phyloP scores from a whole-genome alignment of 2,329 filamentous ascomycete species.

The Beauveria sp. region DNA sequence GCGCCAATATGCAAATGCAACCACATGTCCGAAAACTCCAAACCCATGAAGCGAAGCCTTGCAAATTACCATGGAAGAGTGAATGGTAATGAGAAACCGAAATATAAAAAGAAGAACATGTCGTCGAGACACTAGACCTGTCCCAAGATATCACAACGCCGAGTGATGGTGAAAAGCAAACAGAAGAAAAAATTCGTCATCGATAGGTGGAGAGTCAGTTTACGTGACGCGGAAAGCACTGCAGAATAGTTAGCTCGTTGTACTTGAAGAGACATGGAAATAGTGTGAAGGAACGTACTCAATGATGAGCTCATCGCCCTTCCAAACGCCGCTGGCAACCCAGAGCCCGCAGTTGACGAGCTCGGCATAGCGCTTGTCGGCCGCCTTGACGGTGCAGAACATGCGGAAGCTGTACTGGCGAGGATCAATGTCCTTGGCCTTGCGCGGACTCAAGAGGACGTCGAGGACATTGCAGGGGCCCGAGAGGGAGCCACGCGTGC shows the following conservation, averaged over 20 bases:
- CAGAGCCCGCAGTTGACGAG: constrained; percentile 43
- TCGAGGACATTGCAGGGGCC: constrained; percentile 38
- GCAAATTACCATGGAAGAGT: neutral
- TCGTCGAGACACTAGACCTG: neutral
- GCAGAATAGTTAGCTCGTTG: neutral
- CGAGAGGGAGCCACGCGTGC: constrained; percentile 39
- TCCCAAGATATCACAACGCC: constrained; percentile 6
- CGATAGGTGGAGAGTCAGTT: constrained; percentile 8
- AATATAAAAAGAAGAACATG: neutral
- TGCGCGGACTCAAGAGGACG: constrained; percentile 29
- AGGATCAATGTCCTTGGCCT: constrained; percentile 32
- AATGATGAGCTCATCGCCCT: constrained; percentile 36
- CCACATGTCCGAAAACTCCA: constrained; percentile 4
- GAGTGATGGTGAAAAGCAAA: constrained; percentile 13
- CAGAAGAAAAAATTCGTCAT: neutral
- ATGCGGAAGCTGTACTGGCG: constrained; percentile 41
- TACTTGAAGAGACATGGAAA: neutral
- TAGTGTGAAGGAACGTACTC: constrained; percentile 28
- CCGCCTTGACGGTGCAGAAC: constrained; percentile 42
- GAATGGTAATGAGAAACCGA: neutral
- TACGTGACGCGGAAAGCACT: constrained; percentile 29
- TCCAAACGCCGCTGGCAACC: constrained; percentile 42
- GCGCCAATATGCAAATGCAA: constrained; percentile 10
- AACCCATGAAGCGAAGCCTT: constrained; percentile 2
- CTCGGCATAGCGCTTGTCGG: constrained; percentile 41